Evolutionary conservation across 1,139 yeast genomes (phyloP).

Genomic region (Kazachstania sp.): DNA sequence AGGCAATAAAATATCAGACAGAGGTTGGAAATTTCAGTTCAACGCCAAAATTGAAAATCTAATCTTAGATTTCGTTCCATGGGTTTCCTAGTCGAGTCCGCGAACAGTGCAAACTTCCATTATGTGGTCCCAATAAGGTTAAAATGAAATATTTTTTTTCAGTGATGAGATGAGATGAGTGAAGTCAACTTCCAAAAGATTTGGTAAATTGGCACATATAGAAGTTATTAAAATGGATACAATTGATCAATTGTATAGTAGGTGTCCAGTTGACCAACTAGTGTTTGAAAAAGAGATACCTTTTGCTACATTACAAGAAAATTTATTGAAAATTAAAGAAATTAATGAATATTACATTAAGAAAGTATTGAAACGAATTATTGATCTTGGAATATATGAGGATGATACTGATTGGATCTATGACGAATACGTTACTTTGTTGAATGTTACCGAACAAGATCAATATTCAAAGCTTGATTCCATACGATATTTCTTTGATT

Average conservation of each 20-base stretch:
- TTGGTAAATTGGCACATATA: too few relatives aligned
- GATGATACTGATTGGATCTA: constrained; percentile 38
- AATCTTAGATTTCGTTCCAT: too few relatives aligned
- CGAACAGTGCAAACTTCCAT: background rate
- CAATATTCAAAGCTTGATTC: constrained; percentile 41
- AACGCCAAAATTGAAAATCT: too few relatives aligned
- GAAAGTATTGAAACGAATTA: constrained; percentile 37
- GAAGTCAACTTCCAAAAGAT: background rate
- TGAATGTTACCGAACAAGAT: constrained; percentile 33
- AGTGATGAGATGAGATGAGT: background rate
- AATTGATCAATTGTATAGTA: constrained; percentile 10
- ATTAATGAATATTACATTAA: constrained; percentile 46
- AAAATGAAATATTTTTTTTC: background rate
- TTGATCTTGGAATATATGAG: constrained; percentile 19
- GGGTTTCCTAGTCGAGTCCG: too few relatives aligned
- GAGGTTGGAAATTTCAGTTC: too few relatives aligned
- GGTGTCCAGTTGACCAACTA: constrained; percentile 12
- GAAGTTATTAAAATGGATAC: background rate
- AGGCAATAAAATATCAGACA: too few relatives aligned
- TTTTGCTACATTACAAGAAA: constrained; percentile 7
- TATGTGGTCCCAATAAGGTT: background rate
- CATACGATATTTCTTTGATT: constrained; percentile 38
- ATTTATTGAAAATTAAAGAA: constrained; percentile 5
- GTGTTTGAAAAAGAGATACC: background rate
- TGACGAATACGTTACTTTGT: constrained; percentile 40